Conservation (phyloP, 176 grass and related monocot genomes). For the Cenchrus fungigraminus region DNA sequence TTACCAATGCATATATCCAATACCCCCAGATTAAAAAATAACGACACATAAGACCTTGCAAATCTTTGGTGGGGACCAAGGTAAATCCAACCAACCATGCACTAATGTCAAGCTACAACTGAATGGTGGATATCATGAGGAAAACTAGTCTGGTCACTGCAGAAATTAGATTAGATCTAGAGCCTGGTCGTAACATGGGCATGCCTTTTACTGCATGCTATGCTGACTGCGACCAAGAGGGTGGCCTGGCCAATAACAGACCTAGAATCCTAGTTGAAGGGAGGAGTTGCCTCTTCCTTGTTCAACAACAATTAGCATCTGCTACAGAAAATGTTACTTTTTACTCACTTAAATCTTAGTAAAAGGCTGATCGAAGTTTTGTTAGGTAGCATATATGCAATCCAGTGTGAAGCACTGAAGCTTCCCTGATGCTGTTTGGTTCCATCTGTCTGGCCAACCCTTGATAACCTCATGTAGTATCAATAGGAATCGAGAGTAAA, state of each 20-base stretch:
- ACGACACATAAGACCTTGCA: neutral
- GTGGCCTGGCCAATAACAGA: neutral
- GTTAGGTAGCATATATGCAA: neutral
- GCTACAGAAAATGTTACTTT: conserved; percentile 1
- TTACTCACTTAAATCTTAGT: neutral
- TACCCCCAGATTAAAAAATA: neutral
- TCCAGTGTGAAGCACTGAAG: conserved; percentile 9
- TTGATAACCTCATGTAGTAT: neutral
- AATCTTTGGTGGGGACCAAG: neutral
- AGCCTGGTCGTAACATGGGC: neutral
- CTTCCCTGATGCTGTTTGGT: neutral
- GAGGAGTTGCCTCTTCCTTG: neutral
- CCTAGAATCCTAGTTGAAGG: neutral
- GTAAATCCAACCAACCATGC: neutral
- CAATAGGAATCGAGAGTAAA: neutral
- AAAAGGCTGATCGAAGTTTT: neutral
- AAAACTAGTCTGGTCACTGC: neutral
- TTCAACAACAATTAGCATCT: neutral
- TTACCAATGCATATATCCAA: too few relatives aligned
- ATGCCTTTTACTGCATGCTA: neutral
- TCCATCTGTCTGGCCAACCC: neutral
- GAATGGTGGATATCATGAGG: neutral
- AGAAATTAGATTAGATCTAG: neutral
- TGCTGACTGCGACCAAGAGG: neutral
- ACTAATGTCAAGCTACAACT: neutral